These are phyloP conservation scores for Microthlaspi erraticum DNA, from an alignment of 345 rosid genomes.

Conservation along the genomic window DNA sequence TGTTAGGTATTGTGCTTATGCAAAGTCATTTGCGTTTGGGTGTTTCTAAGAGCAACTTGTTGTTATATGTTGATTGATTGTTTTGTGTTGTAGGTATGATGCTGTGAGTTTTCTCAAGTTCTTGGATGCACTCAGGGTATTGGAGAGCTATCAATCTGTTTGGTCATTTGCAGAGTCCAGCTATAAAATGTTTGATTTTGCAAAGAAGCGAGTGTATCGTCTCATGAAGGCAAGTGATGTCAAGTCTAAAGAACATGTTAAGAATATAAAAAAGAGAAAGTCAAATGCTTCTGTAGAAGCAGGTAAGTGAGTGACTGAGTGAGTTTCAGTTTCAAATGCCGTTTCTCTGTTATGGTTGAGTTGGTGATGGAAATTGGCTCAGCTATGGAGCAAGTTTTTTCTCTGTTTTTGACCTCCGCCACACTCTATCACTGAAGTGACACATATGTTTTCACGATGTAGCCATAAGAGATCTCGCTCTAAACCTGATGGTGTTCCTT, in stretches of 20 bases:
- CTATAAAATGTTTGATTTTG: conserved; percentile 94
- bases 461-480: neutral
- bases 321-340: conserved; percentile 59
- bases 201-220: conserved; percentile 90
- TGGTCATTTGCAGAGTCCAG: conserved; percentile 99
- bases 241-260: conserved; percentile 52
- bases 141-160: conserved; percentile 97
- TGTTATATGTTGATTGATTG: conserved; percentile 20
- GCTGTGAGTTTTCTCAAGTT: conserved; percentile 96
- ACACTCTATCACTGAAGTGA: no score
- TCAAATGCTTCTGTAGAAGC: conserved; percentile 40
- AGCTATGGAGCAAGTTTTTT: conserved; percentile 5
- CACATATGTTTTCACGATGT: no score
- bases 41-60: neutral
- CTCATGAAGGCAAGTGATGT: conserved; percentile 57
- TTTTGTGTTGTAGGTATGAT: conserved; percentile 82
- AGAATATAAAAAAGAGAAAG: conserved; percentile 64
- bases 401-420: neutral
- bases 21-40: neutral
- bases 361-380: conserved; percentile 14
- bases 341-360: conserved; percentile 21
- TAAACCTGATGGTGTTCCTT: conserved; percentile 4
- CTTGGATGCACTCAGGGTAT: conserved; percentile 90
- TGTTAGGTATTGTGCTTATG: conserved; percentile 58
- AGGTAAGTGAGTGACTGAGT: conserved; percentile 80